Conservation (phyloP, 2,329 filamentous ascomycete genomes). For the Byssoonygena ceratinophila region DNA sequence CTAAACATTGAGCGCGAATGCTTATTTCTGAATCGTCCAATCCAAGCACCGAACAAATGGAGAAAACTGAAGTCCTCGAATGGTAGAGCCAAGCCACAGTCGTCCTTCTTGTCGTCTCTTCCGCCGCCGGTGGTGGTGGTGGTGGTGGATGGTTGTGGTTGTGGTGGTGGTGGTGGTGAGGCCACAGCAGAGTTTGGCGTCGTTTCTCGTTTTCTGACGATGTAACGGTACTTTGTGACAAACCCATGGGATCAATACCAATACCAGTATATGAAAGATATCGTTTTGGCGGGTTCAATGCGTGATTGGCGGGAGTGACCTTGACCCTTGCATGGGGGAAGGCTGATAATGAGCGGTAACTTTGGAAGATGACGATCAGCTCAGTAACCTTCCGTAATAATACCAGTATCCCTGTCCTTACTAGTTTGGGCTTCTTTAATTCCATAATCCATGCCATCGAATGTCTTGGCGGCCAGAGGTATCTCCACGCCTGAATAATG, state of each 20-base stretch:
- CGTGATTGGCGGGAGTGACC: not conserved
- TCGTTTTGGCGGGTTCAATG: not conserved
- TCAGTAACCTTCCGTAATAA: not conserved
- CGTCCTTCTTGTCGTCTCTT: not conserved
- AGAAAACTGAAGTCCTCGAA: not conserved
- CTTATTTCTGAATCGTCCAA: not conserved
- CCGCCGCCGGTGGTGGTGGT: too few relatives aligned
- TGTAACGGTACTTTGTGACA: constrained; percentile 4
- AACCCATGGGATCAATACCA: not conserved
- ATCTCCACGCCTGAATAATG: constrained; percentile 5
- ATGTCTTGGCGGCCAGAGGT: constrained; percentile 6
- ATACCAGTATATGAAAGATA: not conserved
- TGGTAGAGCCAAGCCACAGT: not conserved
- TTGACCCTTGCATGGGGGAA: not conserved
- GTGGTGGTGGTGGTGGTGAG: not conserved
- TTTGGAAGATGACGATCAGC: not conserved
- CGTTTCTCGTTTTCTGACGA: not conserved
- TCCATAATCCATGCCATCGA: constrained; percentile 13
- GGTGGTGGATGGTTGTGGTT: not conserved
- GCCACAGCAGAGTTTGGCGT: too few relatives aligned
- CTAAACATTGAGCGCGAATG: not conserved
- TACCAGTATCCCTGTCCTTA: constrained; percentile 4
- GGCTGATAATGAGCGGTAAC: not conserved
- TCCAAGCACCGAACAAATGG: not conserved
- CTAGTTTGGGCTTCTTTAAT: constrained; percentile 3